Evolutionary conservation across 768 basidiomycete genomes (phyloP), one percentile per base, ranked within the genome.

Genomic region (Pisolithus marmoratus): DNA sequence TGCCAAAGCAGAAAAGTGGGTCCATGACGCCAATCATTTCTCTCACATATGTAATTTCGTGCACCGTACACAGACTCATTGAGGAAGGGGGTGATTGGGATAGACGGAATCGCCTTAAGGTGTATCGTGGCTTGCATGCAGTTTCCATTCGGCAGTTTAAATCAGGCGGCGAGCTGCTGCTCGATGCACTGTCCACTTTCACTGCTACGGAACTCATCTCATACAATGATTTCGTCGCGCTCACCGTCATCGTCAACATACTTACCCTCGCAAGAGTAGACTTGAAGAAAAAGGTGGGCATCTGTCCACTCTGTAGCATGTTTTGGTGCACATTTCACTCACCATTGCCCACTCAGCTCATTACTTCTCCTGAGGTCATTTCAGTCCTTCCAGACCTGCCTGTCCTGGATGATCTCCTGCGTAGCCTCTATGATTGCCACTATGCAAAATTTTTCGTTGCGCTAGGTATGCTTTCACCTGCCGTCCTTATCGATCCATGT

Each of bases 81-180:
- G 94, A 97, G 60, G 81, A 92, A 66, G 95, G 95, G 1, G 95
- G 95, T 43, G 95, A 99, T 71, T 99, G 95, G 95, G 95, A 99
- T 67, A 78, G 95, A 49, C 82, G 94, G 36, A 98, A 34, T 34
- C 34, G 34, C 15, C 34, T 34, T 5, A 34, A 34, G 12, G 34
- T 34, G 12, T 34, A 34, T 73, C 82, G 83, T 46, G 94, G 87
- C 46, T 74, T 96, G 0, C 88, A 95, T 62, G 74, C 86, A 38
- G 72, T 95, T 27, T 87, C 90, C 24, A 86, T 90, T 54, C 86
- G 95, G 19, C 85, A 29, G 61, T 97, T 97, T 40, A 85, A 90
- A 62, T 81, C 80, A 19, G 93, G 84, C 4, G 84, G 84, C 17
- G 83, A 85, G 34, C 81, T 96, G 11, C 76, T 98, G 53, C 80